Percentiles rank a stretch among this genome's conserved stretches.
These are phyloP conservation scores for Eragrostis tef DNA, from an alignment of 202 grass and related monocot species.

Conservation along the genomic window DNA sequence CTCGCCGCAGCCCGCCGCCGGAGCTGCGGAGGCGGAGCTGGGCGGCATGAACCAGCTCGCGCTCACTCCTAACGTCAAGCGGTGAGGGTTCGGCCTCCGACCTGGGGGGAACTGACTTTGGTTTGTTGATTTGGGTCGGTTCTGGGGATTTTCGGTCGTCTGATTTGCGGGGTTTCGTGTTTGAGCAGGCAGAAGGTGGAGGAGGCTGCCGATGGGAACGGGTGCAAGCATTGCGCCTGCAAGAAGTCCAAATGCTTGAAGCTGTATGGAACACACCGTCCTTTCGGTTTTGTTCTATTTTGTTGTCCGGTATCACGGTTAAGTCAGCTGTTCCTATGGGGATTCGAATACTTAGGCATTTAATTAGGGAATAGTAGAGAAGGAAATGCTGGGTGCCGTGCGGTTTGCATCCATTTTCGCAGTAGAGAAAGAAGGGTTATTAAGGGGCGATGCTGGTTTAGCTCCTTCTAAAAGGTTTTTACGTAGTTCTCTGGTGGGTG, in stretches of 20 bases:
- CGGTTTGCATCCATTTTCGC: slow-evolving; percentile 39
- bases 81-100: slow-evolving; percentile 43
- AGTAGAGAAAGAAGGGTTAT: not conserved
- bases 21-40: slow-evolving; percentile 21
- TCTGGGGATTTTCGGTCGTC: not conserved
- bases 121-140: slow-evolving; percentile 2
- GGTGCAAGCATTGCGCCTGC: slow-evolving; percentile 95
- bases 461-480: slow-evolving; percentile 1
- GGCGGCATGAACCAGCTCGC: slow-evolving; percentile 54
- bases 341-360: not conserved
- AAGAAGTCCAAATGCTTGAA: slow-evolving; percentile 98
- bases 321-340: slow-evolving; percentile 3
- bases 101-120: not conserved
- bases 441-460: not conserved
- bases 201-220: slow-evolving; percentile 72
- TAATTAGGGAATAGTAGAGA: not conserved
- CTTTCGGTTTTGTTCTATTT: slow-evolving; percentile 16
- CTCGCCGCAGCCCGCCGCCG: not conserved
- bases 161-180: slow-evolving; percentile 30
- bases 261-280: slow-evolving; percentile 67
- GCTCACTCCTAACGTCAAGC: slow-evolving; percentile 45
- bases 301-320: not conserved
- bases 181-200: slow-evolving; percentile 68
- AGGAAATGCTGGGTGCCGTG: slow-evolving; percentile 39
- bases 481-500: not conserved